phyloP scores from a whole-genome alignment of 2,329 filamentous ascomycete genomes.

The Plectosphaerella cucumerina region DNA sequence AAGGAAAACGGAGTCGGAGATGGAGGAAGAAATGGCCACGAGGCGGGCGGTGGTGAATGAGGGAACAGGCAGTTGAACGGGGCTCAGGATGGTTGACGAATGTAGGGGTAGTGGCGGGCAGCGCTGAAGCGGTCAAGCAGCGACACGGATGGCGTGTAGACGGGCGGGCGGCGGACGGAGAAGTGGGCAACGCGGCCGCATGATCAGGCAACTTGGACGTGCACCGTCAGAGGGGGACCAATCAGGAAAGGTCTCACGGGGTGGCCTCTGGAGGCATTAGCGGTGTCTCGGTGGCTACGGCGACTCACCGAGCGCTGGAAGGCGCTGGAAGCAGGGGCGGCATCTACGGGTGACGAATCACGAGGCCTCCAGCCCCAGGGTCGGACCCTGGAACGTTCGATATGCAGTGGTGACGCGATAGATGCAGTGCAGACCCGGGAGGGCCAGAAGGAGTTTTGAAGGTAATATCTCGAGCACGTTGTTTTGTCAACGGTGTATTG shows the following conservation, averaged over 20 bases:
- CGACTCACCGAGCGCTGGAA: neutral
- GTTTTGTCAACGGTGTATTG: too few species aligned
- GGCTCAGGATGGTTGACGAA: conserved; percentile 4
- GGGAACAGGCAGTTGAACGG: neutral
- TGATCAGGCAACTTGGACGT: neutral
- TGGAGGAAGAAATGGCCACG: neutral
- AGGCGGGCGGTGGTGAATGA: neutral
- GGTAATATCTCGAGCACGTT: too few species aligned
- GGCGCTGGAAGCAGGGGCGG: neutral
- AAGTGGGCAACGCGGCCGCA: neutral
- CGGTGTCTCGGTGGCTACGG: neutral
- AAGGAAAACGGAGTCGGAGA: neutral
- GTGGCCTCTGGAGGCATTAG: neutral
- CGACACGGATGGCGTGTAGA: neutral
- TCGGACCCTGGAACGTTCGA: too few species aligned
- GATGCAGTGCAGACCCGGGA: too few species aligned
- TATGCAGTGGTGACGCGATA: too few species aligned
- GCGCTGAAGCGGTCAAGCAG: conserved; percentile 2
- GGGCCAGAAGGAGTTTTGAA: too few species aligned
- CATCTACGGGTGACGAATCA: neutral
- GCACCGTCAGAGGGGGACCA: neutral
- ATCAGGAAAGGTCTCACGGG: neutral
- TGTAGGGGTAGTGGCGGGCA: conserved; percentile 3
- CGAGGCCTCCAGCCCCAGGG: too few species aligned
- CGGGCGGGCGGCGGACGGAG: too few species aligned